phyloP scores from a whole-genome alignment of 768 basidiomycete genomes.

The Suillus bovinus region DNA sequence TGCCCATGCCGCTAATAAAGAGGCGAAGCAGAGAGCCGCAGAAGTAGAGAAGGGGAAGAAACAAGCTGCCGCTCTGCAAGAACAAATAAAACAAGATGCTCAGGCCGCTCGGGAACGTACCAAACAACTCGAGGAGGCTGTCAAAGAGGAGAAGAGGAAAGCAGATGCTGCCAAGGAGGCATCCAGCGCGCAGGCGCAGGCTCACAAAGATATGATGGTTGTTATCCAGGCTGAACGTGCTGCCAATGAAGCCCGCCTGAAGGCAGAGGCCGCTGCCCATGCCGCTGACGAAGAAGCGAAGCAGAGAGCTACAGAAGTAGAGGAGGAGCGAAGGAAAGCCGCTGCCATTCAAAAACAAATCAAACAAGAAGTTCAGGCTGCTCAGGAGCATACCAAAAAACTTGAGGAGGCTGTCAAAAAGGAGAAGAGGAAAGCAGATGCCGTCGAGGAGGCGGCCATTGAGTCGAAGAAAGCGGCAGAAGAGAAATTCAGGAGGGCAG shows the following conservation, averaged over 20 bases:
- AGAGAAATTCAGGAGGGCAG: conserved; percentile 13
- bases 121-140: conserved; percentile 7
- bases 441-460: conserved; percentile 15
- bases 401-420: conserved; percentile 18
- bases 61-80: conserved; percentile 7
- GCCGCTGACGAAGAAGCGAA: conserved; percentile 8
- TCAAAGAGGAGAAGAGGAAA: conserved; percentile 21
- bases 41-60: conserved; percentile 15
- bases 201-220: too few relatives aligned
- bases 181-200: conserved; percentile 16
- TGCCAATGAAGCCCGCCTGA: conserved; percentile 8
- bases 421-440: conserved; percentile 15
- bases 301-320: conserved; percentile 2
- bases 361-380: conserved; percentile 3
- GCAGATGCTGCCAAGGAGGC: conserved; percentile 9
- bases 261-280: conserved; percentile 11
- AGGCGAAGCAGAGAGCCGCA: background rate
- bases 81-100: conserved; percentile 9
- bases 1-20: conserved; percentile 10
- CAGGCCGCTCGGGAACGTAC: conserved; percentile 12
- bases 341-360: conserved; percentile 12
- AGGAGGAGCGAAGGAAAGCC: conserved; percentile 13
- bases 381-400: conserved; percentile 8
- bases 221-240: too few relatives aligned
- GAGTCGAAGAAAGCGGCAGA: conserved; percentile 12